Percentiles rank a stretch among this genome's conserved stretches.
These are phyloP conservation scores for Hypoxylon sp. DNA, from an alignment of 2,329 filamentous ascomycete genomes.

Conservation along the genomic window DNA sequence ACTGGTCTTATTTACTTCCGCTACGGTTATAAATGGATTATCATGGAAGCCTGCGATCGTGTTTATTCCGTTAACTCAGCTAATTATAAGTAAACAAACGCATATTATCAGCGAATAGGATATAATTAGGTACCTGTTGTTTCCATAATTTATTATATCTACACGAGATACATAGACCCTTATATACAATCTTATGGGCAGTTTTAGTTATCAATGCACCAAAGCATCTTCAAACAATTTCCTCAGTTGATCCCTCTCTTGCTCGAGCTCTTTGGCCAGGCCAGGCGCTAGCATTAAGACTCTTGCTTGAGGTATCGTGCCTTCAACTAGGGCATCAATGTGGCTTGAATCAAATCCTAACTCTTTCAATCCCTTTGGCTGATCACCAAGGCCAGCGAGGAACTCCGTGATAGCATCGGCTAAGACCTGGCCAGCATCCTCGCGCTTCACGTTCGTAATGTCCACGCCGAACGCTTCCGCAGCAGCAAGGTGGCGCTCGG, in stretches of 20 bases:
- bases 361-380: constrained; percentile 87
- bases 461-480: constrained; percentile 94
- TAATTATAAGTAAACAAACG: too few relatives aligned
- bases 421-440: constrained; percentile 90
- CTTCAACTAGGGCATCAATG: constrained; percentile 89
- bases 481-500: constrained; percentile 89
- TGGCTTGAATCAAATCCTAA: constrained; percentile 84
- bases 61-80: too few relatives aligned
- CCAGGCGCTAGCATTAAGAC: constrained; percentile 94
- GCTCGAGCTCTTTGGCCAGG: constrained; percentile 77
- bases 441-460: constrained; percentile 86
- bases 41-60: too few relatives aligned
- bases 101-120: too few relatives aligned
- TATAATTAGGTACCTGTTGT: not conserved
- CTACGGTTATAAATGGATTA: too few relatives aligned
- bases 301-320: constrained; percentile 90
- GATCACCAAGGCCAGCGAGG: constrained; percentile 86
- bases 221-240: constrained; percentile 75
- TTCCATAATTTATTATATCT: not conserved
- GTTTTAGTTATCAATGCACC: constrained; percentile 53
- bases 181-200: constrained; percentile 1
- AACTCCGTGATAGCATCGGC: constrained; percentile 87
- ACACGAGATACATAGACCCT: not conserved
- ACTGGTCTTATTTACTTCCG: too few relatives aligned
- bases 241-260: constrained; percentile 80